Conservation (phyloP, 108 stramenopile species). For the Skeletonema potamos region DNA sequence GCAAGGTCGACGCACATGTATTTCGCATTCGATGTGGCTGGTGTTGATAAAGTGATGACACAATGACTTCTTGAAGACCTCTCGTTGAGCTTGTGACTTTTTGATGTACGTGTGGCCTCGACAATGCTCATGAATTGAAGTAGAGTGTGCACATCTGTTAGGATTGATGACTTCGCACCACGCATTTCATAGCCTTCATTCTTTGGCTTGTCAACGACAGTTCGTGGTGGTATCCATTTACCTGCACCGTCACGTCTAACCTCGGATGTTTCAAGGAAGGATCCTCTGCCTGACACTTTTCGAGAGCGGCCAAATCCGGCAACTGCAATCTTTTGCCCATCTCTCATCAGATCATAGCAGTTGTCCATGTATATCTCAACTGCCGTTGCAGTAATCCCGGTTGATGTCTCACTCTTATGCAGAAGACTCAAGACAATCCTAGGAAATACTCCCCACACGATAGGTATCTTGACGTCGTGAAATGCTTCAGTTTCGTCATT, state of each 20-base stretch:
- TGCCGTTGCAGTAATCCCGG: neutral
- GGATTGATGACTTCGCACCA: neutral
- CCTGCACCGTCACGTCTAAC: neutral
- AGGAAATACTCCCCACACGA: neutral
- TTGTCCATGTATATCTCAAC: neutral
- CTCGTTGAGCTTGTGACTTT: neutral
- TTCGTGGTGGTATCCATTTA: neutral
- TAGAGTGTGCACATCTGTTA: neutral
- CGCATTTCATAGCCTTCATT: neutral
- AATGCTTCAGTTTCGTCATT: neutral
- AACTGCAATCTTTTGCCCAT: neutral
- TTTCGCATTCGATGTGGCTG: neutral
- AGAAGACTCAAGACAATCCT: neutral
- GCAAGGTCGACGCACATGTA: conserved; percentile 38
- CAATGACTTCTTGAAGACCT: neutral
- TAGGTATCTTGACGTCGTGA: neutral
- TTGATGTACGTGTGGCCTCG: neutral
- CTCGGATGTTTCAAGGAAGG: neutral
- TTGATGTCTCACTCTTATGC: neutral
- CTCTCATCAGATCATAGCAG: neutral
- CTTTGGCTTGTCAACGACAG: neutral
- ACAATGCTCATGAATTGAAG: neutral
- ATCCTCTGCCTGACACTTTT: neutral
- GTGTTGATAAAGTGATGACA: neutral
- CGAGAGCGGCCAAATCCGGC: neutral